Percentiles rank a stretch among this genome's conserved stretches.
Evolutionary conservation across 2,329 filamentous ascomycete genomes (phyloP).

Genomic region (Aspergillus quadricinctus): DNA sequence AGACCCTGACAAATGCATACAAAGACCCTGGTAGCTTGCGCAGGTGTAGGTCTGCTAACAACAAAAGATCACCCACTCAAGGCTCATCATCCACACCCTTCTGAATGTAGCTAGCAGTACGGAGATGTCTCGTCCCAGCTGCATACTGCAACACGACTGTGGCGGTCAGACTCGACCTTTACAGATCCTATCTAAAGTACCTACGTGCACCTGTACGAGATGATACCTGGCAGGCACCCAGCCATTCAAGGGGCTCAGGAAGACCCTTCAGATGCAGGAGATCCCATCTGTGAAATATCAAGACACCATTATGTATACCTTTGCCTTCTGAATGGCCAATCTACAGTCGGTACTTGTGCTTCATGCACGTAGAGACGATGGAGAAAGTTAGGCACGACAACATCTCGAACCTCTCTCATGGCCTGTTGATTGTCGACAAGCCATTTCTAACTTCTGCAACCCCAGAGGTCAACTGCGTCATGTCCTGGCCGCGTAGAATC

Average conservation of each 20-base stretch:
- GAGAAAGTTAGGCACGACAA: neutral
- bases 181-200: neutral
- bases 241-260: neutral
- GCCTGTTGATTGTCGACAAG: neutral
- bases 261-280: neutral
- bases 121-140: neutral
- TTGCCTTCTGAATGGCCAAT: neutral
- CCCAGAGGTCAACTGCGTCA: neutral
- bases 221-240: neutral
- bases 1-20: neutral
- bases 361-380: neutral
- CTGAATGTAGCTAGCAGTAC: neutral
- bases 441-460: neutral
- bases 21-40: neutral
- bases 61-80: neutral
- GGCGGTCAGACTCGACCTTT: neutral
- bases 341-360: neutral
- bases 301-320: neutral
- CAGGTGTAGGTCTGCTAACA: neutral
- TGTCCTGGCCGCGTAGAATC: neutral
- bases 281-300: neutral
- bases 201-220: neutral
- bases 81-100: neutral
- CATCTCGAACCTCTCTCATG: neutral
- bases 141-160: neutral